Base-by-base conservation (phyloP, 208 protist species). In the Trypanosoma brucei region DNA sequence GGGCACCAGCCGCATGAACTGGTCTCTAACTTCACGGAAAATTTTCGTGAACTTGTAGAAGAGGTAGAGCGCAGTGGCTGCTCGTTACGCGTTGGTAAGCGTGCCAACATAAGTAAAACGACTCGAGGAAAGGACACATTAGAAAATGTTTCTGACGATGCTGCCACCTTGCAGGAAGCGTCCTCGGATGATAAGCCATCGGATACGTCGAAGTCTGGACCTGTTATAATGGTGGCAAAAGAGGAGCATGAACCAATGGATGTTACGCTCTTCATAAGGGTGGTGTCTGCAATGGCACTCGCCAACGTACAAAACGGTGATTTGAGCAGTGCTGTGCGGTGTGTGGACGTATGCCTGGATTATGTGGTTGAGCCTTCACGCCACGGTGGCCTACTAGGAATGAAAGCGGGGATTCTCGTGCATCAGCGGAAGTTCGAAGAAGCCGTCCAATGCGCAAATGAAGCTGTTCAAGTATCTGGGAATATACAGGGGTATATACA, bases 401-500 rank as follows among this genome's bases (percentile, higher is more conserved):
- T 95, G 49, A 95, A 95, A 48, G 80, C 88, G 0, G 88, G 88
- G 1, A 65, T 92, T 33, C 66, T 95, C 0, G 75, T 89, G 35
- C 81, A 75, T 14, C 80, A 88, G 53, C 84, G 84, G 50, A 87
- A 90, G 70, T 90, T 75, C 44, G 70, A 78, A 4, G 81, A 92
- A 50, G 85, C 88, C 0, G 63, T 73, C 9, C 74, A 86, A 39
- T 72, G 71, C 46, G 88, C 88, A 45, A 64, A 68, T 13, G 59
- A 81, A 8, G 83, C 88, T 34, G 68, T 95, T 1, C 77, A 86
- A 59, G 70, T 63, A 31, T 91, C 83, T 2, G 71, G 62, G 13
- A 92, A 92, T 59, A 70, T 86, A 54, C 88, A 95, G 46, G 88
- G 85, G 14, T 95, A 86, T 48, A 78, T 95, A 7, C 88, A 95